Evolutionary conservation across 2,329 filamentous ascomycete species (phyloP).

Genomic region (Claviceps arundinis): DNA sequence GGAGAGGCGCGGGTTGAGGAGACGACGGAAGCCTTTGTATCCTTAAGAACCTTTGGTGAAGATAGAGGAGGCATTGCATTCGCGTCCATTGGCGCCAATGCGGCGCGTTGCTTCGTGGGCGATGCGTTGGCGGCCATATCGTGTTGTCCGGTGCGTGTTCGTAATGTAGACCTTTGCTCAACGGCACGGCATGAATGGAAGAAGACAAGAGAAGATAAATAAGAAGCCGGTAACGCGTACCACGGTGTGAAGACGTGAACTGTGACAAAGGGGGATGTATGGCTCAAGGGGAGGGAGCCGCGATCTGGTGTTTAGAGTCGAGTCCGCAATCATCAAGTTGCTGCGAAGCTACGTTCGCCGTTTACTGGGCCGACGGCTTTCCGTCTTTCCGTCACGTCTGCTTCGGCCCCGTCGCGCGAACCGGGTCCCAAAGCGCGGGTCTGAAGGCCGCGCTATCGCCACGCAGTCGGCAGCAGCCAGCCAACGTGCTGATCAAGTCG

Average conservation of each 20-base stretch:
- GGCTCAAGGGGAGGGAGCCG: background rate
- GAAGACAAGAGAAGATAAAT: background rate
- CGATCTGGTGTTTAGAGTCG: background rate
- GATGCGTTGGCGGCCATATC: conserved; percentile 10
- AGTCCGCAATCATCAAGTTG: background rate
- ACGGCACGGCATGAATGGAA: background rate
- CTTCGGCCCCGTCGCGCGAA: background rate
- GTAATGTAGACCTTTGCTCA: background rate
- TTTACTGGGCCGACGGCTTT: background rate
- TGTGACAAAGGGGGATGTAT: background rate
- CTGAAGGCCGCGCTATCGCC: background rate
- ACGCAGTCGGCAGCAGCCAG: background rate
- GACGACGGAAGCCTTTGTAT: background rate
- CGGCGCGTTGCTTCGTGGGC: conserved; percentile 35
- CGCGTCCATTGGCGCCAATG: conserved; percentile 31
- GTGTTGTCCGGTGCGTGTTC: background rate
- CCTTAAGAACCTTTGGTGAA: conserved; percentile 7
- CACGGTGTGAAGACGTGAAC: background rate
- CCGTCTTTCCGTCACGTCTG: background rate
- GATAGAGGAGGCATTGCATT: conserved; percentile 26
- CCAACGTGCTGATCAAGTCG: background rate
- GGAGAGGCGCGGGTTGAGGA: conserved; percentile 4
- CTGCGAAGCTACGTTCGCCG: background rate
- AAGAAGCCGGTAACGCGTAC: background rate
- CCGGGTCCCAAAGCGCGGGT: background rate